These are phyloP conservation scores for Rhipidocladum racemiflorum DNA, from an alignment of 176 grass and related monocot species.

Conservation along the genomic window DNA sequence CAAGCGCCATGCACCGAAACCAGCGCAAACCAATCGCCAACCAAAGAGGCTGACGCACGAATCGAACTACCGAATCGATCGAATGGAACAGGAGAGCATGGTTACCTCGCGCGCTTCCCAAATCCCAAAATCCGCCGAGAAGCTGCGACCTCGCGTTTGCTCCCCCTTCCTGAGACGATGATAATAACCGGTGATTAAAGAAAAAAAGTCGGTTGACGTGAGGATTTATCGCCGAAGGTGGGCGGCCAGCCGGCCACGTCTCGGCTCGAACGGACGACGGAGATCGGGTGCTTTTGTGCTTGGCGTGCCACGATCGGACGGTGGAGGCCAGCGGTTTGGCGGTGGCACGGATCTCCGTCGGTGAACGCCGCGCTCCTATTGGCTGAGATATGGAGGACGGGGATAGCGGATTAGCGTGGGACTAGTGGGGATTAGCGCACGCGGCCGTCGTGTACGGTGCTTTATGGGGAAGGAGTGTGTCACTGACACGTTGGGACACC, in stretches of 20 bases:
- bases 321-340: fast-evolving
- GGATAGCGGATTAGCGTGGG: not conserved
- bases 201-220: too few relatives aligned
- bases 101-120: constrained; percentile 21
- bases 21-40: not conserved
- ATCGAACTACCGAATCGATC: not conserved
- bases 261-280: not conserved
- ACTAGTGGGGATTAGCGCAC: not conserved
- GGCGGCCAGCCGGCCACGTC: not conserved
- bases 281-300: constrained; percentile 10
- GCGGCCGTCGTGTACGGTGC: not conserved
- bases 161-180: not conserved
- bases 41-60: not conserved
- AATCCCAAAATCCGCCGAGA: constrained; percentile 25
- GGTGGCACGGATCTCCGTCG: constrained; percentile 9
- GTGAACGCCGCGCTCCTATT: constrained; percentile 1
- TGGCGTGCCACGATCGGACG: not conserved
- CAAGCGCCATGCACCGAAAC: not conserved
- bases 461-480: not conserved
- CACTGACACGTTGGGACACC: not conserved
- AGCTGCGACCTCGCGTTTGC: not conserved
- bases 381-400: not conserved
- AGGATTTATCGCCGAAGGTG: too few relatives aligned
- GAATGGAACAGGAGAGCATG: not conserved
- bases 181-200: not conserved